A percentile compares a stretch with the other conserved stretches of the same genome.
phyloP scores from a whole-genome alignment of 2,329 filamentous ascomycete genomes.

The Ilyonectria mors-panacis region DNA sequence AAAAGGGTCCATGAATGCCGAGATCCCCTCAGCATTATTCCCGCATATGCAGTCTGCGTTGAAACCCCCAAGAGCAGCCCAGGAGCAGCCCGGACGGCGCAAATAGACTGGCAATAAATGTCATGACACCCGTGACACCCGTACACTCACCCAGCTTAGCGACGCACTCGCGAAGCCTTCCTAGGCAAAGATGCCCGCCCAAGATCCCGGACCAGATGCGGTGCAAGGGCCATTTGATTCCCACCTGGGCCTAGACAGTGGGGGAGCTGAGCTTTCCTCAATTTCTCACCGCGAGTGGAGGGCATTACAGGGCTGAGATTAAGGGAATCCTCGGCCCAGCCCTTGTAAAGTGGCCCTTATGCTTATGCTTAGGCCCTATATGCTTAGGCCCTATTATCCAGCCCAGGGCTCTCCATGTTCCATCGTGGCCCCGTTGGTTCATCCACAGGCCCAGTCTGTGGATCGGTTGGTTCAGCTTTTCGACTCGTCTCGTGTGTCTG shows the following conservation, averaged over 20 bases:
- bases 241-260: neutral
- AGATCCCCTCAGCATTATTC: neutral
- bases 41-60: neutral
- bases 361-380: neutral
- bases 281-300: neutral
- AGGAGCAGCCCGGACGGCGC: neutral
- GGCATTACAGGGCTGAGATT: conserved; percentile 22
- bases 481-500: neutral
- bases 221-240: neutral
- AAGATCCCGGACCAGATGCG: neutral
- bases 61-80: neutral
- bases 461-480: neutral
- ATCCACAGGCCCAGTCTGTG: neutral
- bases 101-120: neutral
- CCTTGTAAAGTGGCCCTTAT: neutral
- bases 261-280: neutral
- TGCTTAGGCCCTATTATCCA: neutral
- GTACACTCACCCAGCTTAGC: neutral
- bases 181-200: neutral
- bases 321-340: conserved; percentile 6
- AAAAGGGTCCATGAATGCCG: neutral
- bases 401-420: neutral
- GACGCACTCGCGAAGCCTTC: neutral
- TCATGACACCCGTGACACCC: neutral
- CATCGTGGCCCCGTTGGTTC: neutral